These are phyloP conservation scores for Suillus discolor DNA, from an alignment of 768 basidiomycete genomes.

Conservation along the genomic window DNA sequence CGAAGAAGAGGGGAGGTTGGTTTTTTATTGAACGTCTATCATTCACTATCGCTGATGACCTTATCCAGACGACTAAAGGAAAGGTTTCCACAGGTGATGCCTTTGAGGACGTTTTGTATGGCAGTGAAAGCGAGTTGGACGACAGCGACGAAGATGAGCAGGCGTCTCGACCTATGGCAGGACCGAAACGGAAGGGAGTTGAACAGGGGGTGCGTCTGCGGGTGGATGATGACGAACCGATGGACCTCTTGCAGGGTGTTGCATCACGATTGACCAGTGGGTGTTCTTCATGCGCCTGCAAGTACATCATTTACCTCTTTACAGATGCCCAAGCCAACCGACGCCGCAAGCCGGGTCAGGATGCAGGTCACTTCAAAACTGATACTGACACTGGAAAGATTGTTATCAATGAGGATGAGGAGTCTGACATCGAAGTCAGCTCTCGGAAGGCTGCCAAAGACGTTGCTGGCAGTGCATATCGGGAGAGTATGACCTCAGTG, in stretches of 20 bases:
- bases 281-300: constrained; percentile 27
- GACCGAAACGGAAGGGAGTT: constrained; percentile 38
- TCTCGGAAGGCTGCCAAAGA: constrained; percentile 49
- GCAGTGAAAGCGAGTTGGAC: constrained; percentile 89
- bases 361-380: constrained; percentile 83
- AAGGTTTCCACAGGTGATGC: constrained; percentile 77
- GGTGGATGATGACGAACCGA: constrained; percentile 89
- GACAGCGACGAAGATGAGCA: constrained; percentile 65
- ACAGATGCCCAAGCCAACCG: constrained; percentile 49
- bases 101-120: constrained; percentile 96
- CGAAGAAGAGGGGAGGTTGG: constrained; percentile 55
- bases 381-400: constrained; percentile 84
- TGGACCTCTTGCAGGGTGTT: constrained; percentile 89
- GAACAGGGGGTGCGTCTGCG: constrained; percentile 66
- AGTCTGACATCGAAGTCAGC: constrained; percentile 45
- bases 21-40: constrained; percentile 11
- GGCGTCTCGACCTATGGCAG: constrained; percentile 29
- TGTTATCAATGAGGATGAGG: constrained; percentile 66
- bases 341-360: constrained; percentile 81
- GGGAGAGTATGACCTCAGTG: constrained; percentile 77
- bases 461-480: constrained; percentile 76
- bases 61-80: constrained; percentile 40
- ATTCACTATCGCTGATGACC: neutral
- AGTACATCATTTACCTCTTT: neutral
- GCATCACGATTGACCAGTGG: constrained; percentile 69